These are phyloP conservation scores for Staphylotrichum tortipilum DNA, from an alignment of 495 filamentous ascomycete species.

Conservation along the genomic window DNA sequence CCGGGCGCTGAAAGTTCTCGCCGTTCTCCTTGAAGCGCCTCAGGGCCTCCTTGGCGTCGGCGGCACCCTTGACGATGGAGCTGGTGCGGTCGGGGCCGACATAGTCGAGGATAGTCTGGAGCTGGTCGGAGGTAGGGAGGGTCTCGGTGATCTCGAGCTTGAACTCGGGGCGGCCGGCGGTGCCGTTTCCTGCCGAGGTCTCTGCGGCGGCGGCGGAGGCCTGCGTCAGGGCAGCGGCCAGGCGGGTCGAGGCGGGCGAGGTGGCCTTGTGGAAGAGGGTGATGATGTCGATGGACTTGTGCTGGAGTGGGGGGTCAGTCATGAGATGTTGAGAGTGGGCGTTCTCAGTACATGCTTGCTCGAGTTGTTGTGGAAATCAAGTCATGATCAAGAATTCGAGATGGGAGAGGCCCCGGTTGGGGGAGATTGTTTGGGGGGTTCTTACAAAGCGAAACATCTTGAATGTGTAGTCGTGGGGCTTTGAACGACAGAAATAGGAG, in stretches of 20 bases:
- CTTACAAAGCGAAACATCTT: slow-evolving; percentile 25
- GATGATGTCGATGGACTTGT: slow-evolving; percentile 80
- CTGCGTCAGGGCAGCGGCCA: slow-evolving; percentile 66
- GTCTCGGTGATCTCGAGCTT: slow-evolving; percentile 78
- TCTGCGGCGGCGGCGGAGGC: slow-evolving; percentile 51
- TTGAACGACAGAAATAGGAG: too few species aligned
- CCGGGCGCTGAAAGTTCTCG: slow-evolving; percentile 60
- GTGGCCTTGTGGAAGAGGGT: slow-evolving; percentile 88
- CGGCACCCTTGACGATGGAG: slow-evolving; percentile 63
- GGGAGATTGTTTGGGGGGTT: too few species aligned
- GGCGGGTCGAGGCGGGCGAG: slow-evolving; percentile 53
- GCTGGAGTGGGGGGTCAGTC: too few species aligned
- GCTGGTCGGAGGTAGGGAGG: slow-evolving; percentile 72
- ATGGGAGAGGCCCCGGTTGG: too few species aligned
- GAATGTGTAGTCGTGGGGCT: background rate
- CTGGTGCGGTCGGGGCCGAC: slow-evolving; percentile 47
- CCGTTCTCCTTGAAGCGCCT: slow-evolving; percentile 54
- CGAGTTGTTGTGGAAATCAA: too few species aligned
- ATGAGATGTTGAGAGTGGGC: too few species aligned
- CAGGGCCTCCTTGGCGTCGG: slow-evolving; percentile 62
- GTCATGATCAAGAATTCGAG: too few species aligned
- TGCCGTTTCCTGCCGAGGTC: slow-evolving; percentile 50
- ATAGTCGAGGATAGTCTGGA: slow-evolving; percentile 82
- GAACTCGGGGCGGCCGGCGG: slow-evolving; percentile 48
- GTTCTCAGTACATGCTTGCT: too few species aligned